Percentiles rank a stretch among this genome's conserved stretches.
These are phyloP conservation scores for Monilinia fructigena DNA, from an alignment of 2,329 filamentous ascomycete genomes.

Conservation along the genomic window DNA sequence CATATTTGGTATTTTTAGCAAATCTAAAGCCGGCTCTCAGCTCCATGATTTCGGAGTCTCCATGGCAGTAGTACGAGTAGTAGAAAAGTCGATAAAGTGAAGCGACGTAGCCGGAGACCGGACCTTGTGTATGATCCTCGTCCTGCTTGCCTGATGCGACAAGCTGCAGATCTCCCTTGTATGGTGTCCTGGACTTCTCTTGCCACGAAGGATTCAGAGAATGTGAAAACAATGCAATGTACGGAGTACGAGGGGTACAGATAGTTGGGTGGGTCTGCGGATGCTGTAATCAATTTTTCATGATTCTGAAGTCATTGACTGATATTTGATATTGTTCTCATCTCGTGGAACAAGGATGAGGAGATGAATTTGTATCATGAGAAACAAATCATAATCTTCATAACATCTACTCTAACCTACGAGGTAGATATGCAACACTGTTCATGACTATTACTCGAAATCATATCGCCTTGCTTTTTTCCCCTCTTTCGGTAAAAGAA, in stretches of 20 bases:
- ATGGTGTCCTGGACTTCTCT: not conserved
- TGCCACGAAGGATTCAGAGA: not conserved
- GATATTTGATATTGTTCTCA: not conserved
- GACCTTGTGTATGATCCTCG: constrained; percentile 9
- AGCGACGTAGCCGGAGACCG: not conserved
- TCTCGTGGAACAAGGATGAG: not conserved
- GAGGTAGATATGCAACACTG: too few species aligned
- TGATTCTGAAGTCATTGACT: not conserved
- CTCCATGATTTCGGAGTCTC: not conserved
- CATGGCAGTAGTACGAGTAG: constrained; percentile 2
- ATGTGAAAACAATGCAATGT: constrained; percentile 6
- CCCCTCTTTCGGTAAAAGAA: too few species aligned
- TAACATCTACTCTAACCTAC: too few species aligned
- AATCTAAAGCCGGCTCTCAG: not conserved
- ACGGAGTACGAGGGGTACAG: constrained; percentile 10
- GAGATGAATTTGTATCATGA: not conserved
- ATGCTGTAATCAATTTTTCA: not conserved
- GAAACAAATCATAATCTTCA: too few species aligned
- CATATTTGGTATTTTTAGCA: constrained; percentile 16
- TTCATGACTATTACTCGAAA: too few species aligned
- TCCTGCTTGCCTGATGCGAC: not conserved
- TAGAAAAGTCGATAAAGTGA: constrained; percentile 10
- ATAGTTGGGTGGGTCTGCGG: constrained; percentile 5
- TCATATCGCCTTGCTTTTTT: too few species aligned
- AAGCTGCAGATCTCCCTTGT: constrained; percentile 12